Evolutionary conservation across 805 yeast genomes (phyloP).

Genomic region (Starmerella geochares): DNA sequence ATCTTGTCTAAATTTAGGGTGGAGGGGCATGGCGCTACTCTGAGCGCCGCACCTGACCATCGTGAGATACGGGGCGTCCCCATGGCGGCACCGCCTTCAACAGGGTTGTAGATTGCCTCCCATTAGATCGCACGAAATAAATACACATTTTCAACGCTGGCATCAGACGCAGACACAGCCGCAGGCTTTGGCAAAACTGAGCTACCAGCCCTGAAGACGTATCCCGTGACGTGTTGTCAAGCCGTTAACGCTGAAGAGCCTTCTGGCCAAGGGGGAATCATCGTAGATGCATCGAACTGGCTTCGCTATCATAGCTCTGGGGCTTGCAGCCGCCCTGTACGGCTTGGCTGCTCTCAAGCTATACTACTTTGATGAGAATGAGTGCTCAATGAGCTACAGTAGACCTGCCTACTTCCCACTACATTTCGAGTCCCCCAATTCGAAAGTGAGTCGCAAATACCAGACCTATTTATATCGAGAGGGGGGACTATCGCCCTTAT

Average conservation of each 20-base stretch:
- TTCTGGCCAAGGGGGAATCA: neutral
- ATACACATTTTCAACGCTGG: no score
- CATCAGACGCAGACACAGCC: no score
- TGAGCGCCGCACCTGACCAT: neutral
- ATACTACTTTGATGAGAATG: constrained; percentile 16
- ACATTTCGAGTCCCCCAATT: constrained; percentile 14
- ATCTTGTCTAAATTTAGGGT: neutral
- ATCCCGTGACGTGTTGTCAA: neutral
- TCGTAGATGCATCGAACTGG: neutral
- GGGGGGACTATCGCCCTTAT: constrained; percentile 38
- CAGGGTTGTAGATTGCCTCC: no score
- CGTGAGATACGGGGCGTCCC: no score
- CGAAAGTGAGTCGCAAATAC: constrained; percentile 34
- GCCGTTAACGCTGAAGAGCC: neutral
- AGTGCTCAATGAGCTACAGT: constrained; percentile 23
- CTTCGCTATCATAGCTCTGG: neutral
- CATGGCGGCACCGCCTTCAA: no score
- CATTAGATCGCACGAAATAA: no score
- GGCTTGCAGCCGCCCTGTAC: neutral
- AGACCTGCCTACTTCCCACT: constrained; percentile 19
- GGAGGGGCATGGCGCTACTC: neutral
- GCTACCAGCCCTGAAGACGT: neutral
- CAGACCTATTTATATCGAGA: constrained; percentile 80
- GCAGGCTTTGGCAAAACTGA: no score
- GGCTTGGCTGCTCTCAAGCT: neutral